Base-by-base conservation (phyloP, 192 early-diverging fungal genomes). In the Podochytrium sp. region DNA sequence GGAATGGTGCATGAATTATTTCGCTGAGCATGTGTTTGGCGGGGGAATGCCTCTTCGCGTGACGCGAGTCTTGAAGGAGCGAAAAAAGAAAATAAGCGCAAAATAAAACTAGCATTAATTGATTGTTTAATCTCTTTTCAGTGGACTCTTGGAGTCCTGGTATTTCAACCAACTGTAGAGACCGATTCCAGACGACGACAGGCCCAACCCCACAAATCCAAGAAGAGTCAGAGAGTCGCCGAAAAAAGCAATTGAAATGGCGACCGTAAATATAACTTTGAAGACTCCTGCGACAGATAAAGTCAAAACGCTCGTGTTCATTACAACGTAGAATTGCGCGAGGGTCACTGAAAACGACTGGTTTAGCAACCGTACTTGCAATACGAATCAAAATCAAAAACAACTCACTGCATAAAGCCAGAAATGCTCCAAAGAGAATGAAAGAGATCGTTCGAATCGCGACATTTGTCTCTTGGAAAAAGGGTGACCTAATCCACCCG, bases 221-320 rank as follows among this genome's bases (percentile, higher is more conserved):
- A 91, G 80, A 0, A 87, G 30, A 5, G 94, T 91, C 75, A 95
- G 81, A 5, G 83, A 77, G 68, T 98, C 96, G 25, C 91, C 90
- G 80, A 96, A 98, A 29, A 93, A 81, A 18, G 91, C 5, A 2
- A 84, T 80, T 0, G 92, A 91, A 2, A 92, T 76, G 5, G 89
- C 77, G 16, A 98, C 87, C 30, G 93, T 95, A 18, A 91, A 81
- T 0, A 98, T 90, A 75, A 95, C 95, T 84, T 93, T 89, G 47
- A 83, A 65, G 38, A 82, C 95, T 20, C 96, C 96, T 7, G 50
- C 35, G 1, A 66, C 91, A 16, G 93, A 95, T 37, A 98, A 75
- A 0, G 94, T 92, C 4, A 98, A 83, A 5, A 94, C 94, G 2
- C 91, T 92, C 0, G 96, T 96, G 51, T 84, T 81, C 14, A 89